Evolutionary conservation across 768 basidiomycete species (phyloP), one percentile per base, ranked within the genome.

Genomic region (Scleroderma citrinum): DNA sequence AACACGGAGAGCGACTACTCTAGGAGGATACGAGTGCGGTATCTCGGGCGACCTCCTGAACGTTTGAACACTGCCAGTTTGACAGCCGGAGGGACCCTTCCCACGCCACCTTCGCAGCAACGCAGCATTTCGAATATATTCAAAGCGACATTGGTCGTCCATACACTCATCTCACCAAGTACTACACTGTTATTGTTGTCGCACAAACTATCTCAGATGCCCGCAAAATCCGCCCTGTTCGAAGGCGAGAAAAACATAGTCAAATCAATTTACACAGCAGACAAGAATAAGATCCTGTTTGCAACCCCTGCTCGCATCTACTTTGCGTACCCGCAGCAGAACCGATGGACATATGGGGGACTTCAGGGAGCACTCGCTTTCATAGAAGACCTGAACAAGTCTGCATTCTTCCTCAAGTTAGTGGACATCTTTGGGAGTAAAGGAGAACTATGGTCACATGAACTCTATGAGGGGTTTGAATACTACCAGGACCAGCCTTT

Each of bases 371-470:
- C 83, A 20, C 69, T 97, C 32, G 83, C 82, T 1, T 80, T 95
- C 55, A 76, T 79, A 14, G 69, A 76, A 13, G 84, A 92, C 62
- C 78, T 71, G 41, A 63, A 68, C 2, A 78, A 74, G 46, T 78
- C 77, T 23, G 73, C 74, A 4, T 71, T 81, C 34, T 75, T 75
- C 61, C 80, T 96, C 61, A 82, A 80, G 65, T 71, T 98, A 45
- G 87, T 98, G 3, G 95, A 97, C 66, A 60, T 96, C 16, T 69
- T 75, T 55, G 89, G 92, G 17, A 90, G 89, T 3, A 71, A 92
- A 47, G 92, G 92, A 5, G 78, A 93, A 19, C 81, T 92, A 37
- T 99, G 95, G 95, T 83, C 92, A 50, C 90, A 96, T 56, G 92
- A 95, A 64, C 68, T 97, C 5, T 95, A 92, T 57, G 75, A 85